A percentile compares a stretch with the other conserved stretches of the same genome.
phyloP scores from a whole-genome alignment of 2,329 filamentous ascomycete species.

The Didymella sp. region DNA sequence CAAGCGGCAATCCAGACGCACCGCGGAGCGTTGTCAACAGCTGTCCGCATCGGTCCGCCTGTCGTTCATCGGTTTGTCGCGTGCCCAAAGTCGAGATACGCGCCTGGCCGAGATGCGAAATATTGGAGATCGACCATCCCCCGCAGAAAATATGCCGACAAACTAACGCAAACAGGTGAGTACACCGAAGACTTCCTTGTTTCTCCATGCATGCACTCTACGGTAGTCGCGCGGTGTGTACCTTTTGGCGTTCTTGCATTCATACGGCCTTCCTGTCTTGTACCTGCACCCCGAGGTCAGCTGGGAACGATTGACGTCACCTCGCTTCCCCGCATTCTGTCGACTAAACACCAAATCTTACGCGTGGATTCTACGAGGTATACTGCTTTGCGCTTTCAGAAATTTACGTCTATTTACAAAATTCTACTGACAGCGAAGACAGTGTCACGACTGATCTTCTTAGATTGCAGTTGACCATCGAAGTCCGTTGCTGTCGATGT shows the following conservation, averaged over 20 bases:
- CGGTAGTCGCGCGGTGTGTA: conserved; percentile 6
- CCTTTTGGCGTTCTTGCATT: conserved; percentile 5
- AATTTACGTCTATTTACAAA: not conserved
- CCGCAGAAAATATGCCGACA: conserved; percentile 22
- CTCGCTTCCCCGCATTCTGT: conserved; percentile 17
- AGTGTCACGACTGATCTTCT: not conserved
- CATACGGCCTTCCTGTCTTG: conserved; percentile 16
- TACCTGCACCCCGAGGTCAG: conserved; percentile 17
- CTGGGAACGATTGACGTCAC: conserved; percentile 12
- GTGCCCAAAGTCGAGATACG: conserved; percentile 10
- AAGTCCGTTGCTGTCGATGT: conserved; percentile 5
- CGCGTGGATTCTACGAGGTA: not conserved
- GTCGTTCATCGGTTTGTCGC: conserved; percentile 2
- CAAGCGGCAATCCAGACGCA: not conserved
- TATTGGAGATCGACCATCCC: conserved; percentile 25
- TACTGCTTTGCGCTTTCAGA: not conserved
- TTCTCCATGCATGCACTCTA: conserved; percentile 13
- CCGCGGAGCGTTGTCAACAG: not conserved
- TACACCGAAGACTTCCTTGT: conserved; percentile 19
- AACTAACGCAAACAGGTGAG: conserved; percentile 13
- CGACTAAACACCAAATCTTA: not conserved
- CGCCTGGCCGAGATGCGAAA: conserved; percentile 11
- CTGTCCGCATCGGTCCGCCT: not conserved
- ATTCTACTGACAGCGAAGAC: not conserved
- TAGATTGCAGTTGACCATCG: not conserved